Conservation (phyloP, 2,329 filamentous ascomycete species). For the Ceratocystis variospora region DNA sequence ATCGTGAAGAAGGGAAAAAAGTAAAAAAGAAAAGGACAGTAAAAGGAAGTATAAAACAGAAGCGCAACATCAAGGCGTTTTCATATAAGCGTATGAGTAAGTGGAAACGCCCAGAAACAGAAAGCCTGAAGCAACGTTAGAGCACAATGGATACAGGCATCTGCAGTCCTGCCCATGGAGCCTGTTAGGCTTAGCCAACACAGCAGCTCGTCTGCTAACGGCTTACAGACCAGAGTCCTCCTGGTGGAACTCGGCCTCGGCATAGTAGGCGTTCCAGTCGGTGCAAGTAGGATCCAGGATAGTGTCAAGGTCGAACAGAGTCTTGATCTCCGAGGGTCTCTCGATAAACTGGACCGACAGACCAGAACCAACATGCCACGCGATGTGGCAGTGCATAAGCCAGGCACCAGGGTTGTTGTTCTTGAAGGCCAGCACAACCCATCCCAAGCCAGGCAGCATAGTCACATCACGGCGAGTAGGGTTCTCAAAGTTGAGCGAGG, state of each 20-base stretch:
- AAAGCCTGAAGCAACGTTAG: not conserved
- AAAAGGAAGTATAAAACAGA: not conserved
- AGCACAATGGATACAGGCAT: not conserved
- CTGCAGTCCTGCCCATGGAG: not conserved
- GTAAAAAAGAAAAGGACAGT: not conserved
- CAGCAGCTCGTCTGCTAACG: not conserved
- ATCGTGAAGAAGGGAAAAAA: not conserved
- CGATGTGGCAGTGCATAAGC: slow-evolving; percentile 43
- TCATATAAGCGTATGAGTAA: not conserved
- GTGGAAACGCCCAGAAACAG: not conserved
- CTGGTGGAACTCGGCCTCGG: slow-evolving; percentile 18
- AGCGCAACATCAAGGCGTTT: not conserved
- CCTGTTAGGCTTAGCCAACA: not conserved
- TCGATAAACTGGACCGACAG: slow-evolving; percentile 38
- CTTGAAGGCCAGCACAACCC: slow-evolving; percentile 37
- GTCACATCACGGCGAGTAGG: slow-evolving; percentile 41
- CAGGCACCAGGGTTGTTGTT: slow-evolving; percentile 39
- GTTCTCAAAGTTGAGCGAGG: slow-evolving; percentile 33
- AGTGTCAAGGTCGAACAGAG: slow-evolving; percentile 16
- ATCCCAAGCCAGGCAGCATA: slow-evolving; percentile 32
- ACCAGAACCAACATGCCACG: slow-evolving; percentile 43
- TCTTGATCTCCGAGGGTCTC: slow-evolving; percentile 18
- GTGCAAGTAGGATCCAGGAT: slow-evolving; percentile 18
- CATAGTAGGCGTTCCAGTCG: slow-evolving; percentile 19
- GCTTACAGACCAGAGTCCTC: slow-evolving; percentile 20